Evolutionary conservation across 345 rosid species (phyloP), one percentile per base, ranked within the genome.

Genomic region (Populus alba): DNA sequence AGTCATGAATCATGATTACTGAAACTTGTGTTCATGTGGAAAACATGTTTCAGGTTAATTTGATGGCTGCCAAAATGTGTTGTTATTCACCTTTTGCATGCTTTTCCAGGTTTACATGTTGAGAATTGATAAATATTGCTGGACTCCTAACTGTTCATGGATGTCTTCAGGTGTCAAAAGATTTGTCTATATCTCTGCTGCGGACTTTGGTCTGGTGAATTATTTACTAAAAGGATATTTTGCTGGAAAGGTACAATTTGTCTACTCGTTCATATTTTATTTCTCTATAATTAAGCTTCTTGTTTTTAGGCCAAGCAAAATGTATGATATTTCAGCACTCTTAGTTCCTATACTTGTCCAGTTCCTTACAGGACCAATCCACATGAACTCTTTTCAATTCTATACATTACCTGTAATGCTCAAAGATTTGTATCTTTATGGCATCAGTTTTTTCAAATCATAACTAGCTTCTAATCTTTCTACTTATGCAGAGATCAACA

Each of bases 101-200:
- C 27, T 1, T 5, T 61, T 74, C 33, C 29, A 15, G 29, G 37
- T 73, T 39, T 38, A 57, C 67, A 23, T 38, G 38, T 37, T 23
- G 23, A 59, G 13, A 33, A 17, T 39, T 59, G 25, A 47, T 27
- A 2, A 38, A 9, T 39, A 39, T 71, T 70, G 45, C 20, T 66
- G 17, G 22, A 65, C 23, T 66, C 78, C 23, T 45, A 45, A 8
- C 15, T 66, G 33, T 29, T 18, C 49, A 49, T 75, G 69, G 35
- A 29, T 74, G 27, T 59, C 51, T 77, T 53, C 82, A 96, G 99
- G 97, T 82, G 94, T 94, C 39, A 92, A 91, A 85, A 88, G 94
- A 87, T 94, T 91, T 82, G 91, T 91, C 69, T 93, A 89, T 80
- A 89, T 95, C n/a, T 95, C 99, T 59, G 98, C 98, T 72, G 98